These are phyloP conservation scores for Botrytis fragariae DNA, from an alignment of 2,329 filamentous ascomycete genomes.

Conservation along the genomic window DNA sequence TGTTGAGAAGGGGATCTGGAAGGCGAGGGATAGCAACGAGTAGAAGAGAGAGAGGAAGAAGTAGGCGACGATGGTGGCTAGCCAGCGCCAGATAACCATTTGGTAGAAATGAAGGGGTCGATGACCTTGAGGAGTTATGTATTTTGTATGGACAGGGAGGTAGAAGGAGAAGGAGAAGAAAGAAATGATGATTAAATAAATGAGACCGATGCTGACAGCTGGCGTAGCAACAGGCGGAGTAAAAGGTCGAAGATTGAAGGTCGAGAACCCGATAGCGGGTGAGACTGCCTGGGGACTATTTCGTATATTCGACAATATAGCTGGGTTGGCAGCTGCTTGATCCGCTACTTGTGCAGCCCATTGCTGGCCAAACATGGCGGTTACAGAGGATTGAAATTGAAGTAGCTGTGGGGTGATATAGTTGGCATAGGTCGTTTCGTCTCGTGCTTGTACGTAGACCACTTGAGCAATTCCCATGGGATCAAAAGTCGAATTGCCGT, in stretches of 20 bases:
- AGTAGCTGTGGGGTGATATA: conserved; percentile 50
- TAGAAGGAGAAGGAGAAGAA: conserved; percentile 67
- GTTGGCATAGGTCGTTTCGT: conserved; percentile 52
- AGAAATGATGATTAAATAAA: conserved; percentile 62
- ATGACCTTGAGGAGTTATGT: conserved; percentile 53
- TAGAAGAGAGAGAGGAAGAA: conserved; percentile 62
- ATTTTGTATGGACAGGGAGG: conserved; percentile 60
- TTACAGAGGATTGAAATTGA: conserved; percentile 3
- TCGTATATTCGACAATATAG: conserved; percentile 45
- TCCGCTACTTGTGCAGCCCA: conserved; percentile 30
- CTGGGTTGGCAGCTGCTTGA: conserved; percentile 33
- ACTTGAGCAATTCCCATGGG: conserved; percentile 57
- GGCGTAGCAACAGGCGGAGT: conserved; percentile 53
- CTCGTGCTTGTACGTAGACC: conserved; percentile 53
- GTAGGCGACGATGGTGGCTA: conserved; percentile 56
- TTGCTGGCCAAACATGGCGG: conserved; percentile 5
- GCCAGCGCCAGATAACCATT: conserved; percentile 56
- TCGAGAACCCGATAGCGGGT: conserved; percentile 55
- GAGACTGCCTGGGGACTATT: conserved; percentile 52
- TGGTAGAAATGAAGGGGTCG: conserved; percentile 58
- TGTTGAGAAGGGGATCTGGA: conserved; percentile 60
- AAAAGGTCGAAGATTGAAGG: conserved; percentile 59
- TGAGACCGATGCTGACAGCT: conserved; percentile 59
- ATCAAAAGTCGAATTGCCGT: conserved; percentile 57
- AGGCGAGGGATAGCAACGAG: conserved; percentile 61